Conservation (phyloP, 2,329 filamentous ascomycete species). For the Paraconiothyrium brasiliense region DNA sequence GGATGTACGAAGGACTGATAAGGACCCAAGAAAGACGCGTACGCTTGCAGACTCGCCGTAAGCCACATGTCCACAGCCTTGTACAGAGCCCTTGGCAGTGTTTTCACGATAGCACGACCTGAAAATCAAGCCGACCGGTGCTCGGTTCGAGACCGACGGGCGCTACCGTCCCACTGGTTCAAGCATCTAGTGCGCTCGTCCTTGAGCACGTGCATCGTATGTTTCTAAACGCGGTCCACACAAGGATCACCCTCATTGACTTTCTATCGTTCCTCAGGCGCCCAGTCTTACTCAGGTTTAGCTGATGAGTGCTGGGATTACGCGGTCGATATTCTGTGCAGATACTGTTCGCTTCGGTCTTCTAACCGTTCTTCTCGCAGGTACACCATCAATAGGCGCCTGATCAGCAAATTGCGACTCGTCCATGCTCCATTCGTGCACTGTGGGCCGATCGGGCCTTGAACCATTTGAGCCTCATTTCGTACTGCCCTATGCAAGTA, state of each 20-base stretch:
- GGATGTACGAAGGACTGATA: neutral
- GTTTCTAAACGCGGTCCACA: constrained; percentile 15
- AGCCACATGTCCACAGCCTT: neutral
- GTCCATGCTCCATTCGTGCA: neutral
- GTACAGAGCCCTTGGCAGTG: neutral
- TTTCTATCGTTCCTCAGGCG: neutral
- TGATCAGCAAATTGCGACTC: neutral
- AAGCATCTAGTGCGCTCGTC: constrained; percentile 8
- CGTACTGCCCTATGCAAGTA: neutral
- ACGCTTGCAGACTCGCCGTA: neutral
- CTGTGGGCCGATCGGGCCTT: neutral
- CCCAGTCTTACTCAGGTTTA: neutral
- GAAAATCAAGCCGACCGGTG: neutral
- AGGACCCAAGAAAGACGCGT: neutral
- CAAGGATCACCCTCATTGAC: neutral
- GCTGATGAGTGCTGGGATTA: constrained; percentile 9
- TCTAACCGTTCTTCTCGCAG: neutral
- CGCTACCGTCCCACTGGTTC: neutral
- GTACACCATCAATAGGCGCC: neutral
- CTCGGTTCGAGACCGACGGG: neutral
- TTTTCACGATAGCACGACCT: neutral
- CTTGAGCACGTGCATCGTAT: constrained; percentile 5
- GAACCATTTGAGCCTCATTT: neutral
- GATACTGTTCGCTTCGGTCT: neutral
- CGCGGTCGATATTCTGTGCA: constrained; percentile 2